Conservation (phyloP, 257 asterid genomes). For the Fraxinus quadrangulata region DNA sequence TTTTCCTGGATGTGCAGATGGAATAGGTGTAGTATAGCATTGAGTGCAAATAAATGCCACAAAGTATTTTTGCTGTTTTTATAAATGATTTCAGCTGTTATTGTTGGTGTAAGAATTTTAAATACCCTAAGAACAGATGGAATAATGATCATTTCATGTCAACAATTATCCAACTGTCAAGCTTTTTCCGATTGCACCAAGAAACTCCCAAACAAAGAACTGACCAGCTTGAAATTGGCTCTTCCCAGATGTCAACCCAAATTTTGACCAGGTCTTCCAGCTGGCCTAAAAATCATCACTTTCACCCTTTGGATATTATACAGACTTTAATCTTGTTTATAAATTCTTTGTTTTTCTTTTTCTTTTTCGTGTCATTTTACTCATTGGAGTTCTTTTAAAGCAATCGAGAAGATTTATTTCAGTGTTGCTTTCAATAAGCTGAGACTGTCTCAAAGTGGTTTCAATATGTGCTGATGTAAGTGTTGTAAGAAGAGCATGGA, state of each 20-base stretch:
- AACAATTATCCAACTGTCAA: slow-evolving; percentile 27
- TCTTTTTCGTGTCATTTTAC: background rate
- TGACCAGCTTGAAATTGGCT: background rate
- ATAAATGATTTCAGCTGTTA: background rate
- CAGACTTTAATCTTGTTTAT: background rate
- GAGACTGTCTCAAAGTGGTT: background rate
- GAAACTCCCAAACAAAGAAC: slow-evolving; percentile 18
- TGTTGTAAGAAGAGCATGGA: no score
- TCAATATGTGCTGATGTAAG: no score
- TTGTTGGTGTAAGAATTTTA: background rate
- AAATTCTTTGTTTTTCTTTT: no score
- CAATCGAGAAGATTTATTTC: background rate
- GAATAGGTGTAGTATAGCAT: background rate
- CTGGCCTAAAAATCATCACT: slow-evolving; percentile 18
- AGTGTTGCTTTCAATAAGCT: background rate
- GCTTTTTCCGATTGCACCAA: slow-evolving; percentile 27
- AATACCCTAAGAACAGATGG: background rate
- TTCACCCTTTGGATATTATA: background rate
- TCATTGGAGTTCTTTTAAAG: no score
- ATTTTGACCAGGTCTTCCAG: slow-evolving; percentile 12
- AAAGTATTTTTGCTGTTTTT: background rate
- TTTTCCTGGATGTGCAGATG: slow-evolving; percentile 33
- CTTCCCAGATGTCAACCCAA: background rate
- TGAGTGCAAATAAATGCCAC: slow-evolving; percentile 24
- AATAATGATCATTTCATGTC: background rate